These are phyloP conservation scores for Trypanosoma scelopori DNA, from an alignment of 208 protist species.

Conservation along the genomic window DNA sequence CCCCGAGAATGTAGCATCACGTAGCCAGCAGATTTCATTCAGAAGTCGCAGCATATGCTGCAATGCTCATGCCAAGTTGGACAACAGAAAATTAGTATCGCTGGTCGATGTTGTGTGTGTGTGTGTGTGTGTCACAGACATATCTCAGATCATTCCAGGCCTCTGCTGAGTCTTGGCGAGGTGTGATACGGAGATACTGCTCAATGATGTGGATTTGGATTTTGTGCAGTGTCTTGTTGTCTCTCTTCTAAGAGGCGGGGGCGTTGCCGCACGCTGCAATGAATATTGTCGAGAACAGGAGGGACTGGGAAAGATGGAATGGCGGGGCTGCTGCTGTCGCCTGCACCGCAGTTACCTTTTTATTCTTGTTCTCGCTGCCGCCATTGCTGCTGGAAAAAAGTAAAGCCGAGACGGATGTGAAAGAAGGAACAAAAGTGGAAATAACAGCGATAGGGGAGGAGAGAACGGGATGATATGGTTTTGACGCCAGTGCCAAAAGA, in stretches of 20 bases:
- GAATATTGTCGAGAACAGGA: no score
- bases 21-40: no score
- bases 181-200: slow-evolving; percentile 5
- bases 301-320: background rate
- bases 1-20: no score
- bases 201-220: slow-evolving; percentile 12
- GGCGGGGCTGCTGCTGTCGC: no score
- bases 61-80: no score
- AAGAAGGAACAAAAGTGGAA: background rate
- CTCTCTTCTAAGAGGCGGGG: background rate
- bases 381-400: no score
- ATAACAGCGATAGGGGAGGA: no score
- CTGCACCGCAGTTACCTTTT: background rate
- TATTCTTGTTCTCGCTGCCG: background rate
- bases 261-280: background rate
- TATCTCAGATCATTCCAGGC: background rate
- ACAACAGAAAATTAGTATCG: background rate
- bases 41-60: no score
- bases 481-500: background rate
- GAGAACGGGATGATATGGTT: background rate
- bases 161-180: background rate
- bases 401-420: no score
- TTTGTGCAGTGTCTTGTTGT: background rate
- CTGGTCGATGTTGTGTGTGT: background rate
- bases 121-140: no score